A percentile compares a stretch with the other conserved stretches of the same genome.
Conservation (phyloP, 768 basidiomycete species). For the Thelephora ganbajun region DNA sequence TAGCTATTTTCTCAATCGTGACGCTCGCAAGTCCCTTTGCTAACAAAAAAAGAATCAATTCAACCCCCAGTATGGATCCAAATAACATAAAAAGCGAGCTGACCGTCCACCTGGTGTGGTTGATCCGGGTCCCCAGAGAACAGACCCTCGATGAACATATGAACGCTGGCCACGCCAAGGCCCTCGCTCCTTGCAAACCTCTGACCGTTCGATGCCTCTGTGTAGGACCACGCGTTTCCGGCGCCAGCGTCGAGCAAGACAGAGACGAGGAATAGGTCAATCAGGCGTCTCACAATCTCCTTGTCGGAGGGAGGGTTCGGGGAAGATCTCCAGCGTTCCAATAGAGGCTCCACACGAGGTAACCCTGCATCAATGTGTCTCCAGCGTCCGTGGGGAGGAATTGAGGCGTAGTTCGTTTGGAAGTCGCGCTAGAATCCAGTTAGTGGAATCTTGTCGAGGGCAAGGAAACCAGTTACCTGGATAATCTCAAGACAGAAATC, state of each 20-base stretch:
- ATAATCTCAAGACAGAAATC: conserved; percentile 70
- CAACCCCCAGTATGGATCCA: neutral
- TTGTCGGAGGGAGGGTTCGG: conserved; percentile 28
- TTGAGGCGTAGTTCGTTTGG: conserved; percentile 49
- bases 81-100: conserved; percentile 12
- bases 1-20: conserved; percentile 41
- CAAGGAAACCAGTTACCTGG: conserved; percentile 31
- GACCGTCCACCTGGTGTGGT: conserved; percentile 72
- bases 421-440: conserved; percentile 57
- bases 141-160: conserved; percentile 77
- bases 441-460: neutral
- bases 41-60: conserved; percentile 15
- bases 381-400: conserved; percentile 84
- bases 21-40: conserved; percentile 59
- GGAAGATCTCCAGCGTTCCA: conserved; percentile 38
- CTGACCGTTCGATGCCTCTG: conserved; percentile 38
- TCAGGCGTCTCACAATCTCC: conserved; percentile 56
- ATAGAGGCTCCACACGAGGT: conserved; percentile 47
- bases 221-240: conserved; percentile 69
- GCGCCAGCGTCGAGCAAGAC: conserved; percentile 94
- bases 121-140: conserved; percentile 58
- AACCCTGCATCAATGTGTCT: conserved; percentile 66
- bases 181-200: conserved; percentile 64
- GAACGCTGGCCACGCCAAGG: conserved; percentile 76
- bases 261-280: conserved; percentile 81